phyloP scores from a whole-genome alignment of 2,329 filamentous ascomycete species.

The Stagonosporopsis chrysanthemi region DNA sequence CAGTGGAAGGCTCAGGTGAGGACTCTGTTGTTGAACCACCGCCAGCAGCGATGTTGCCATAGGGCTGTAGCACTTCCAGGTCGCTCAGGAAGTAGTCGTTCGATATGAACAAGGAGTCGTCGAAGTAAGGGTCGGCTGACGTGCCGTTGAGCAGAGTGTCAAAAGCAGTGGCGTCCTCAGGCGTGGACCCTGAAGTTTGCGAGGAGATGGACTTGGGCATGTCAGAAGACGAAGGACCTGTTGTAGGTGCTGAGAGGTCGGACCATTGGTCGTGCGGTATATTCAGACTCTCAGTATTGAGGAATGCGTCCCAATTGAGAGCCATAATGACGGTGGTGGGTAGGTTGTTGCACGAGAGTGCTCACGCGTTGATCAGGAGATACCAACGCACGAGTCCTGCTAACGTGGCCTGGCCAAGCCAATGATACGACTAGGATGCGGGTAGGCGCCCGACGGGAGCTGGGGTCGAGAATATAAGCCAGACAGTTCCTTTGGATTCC shows the following conservation, averaged over 20 bases:
- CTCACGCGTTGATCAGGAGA: constrained; percentile 52
- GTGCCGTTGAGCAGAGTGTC: constrained; percentile 39
- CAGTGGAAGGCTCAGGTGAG: constrained; percentile 46
- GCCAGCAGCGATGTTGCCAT: constrained; percentile 41
- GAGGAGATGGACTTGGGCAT: constrained; percentile 47
- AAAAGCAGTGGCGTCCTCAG: constrained; percentile 44
- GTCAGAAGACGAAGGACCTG: constrained; percentile 38
- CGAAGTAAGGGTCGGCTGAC: constrained; percentile 46
- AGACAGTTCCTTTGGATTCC: constrained; percentile 21
- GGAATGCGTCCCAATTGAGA: constrained; percentile 51
- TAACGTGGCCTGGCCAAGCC: constrained; percentile 35
- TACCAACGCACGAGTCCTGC: constrained; percentile 29
- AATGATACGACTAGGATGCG: constrained; percentile 32
- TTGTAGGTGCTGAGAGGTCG: constrained; percentile 42
- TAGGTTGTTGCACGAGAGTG: constrained; percentile 37
- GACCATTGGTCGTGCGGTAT: constrained; percentile 50
- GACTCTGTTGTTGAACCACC: constrained; percentile 48
- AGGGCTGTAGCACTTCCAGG: constrained; percentile 48
- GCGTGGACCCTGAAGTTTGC: constrained; percentile 42
- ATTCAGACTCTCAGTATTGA: constrained; percentile 47
- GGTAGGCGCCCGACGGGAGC: constrained; percentile 25
- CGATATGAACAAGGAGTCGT: constrained; percentile 47
- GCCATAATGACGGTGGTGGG: constrained; percentile 45
- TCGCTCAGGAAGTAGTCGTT: constrained; percentile 53
- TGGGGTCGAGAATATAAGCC: constrained; percentile 39